Conservation (phyloP, 495 filamentous ascomycete genomes). For the Thozetella sp. region DNA sequence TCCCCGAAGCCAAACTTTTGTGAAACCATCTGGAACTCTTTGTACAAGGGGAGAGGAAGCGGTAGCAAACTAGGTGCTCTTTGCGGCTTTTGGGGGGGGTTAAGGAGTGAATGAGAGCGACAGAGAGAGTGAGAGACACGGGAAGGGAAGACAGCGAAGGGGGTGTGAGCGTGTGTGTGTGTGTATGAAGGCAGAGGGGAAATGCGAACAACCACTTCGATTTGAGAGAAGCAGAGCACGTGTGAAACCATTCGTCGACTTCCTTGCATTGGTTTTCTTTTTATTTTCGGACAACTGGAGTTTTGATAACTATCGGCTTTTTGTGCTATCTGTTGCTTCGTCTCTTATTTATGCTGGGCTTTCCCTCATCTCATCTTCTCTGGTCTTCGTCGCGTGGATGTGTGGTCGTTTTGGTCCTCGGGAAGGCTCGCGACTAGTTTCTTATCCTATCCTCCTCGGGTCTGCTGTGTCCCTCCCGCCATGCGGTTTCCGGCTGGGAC, state of each 20-base stretch:
- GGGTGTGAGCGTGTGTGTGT: slow-evolving; percentile 28
- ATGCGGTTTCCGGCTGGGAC: too few species aligned
- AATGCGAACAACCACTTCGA: slow-evolving; percentile 2
- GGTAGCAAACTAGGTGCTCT: background rate
- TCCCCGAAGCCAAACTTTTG: slow-evolving; percentile 1
- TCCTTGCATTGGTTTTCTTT: slow-evolving; percentile 32
- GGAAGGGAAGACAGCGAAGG: slow-evolving; percentile 19
- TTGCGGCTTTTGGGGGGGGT: too few species aligned
- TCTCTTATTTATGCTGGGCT: slow-evolving; percentile 5
- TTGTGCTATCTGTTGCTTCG: slow-evolving; percentile 13
- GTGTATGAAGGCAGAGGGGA: slow-evolving; percentile 10
- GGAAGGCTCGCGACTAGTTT: too few species aligned
- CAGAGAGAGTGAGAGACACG: slow-evolving; percentile 15
- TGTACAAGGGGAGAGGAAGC: background rate
- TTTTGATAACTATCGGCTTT: slow-evolving; percentile 35
- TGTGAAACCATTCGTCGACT: background rate
- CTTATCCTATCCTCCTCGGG: too few species aligned
- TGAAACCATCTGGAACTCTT: slow-evolving; percentile 1
- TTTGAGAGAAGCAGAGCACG: slow-evolving; percentile 1
- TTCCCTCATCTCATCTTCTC: background rate
- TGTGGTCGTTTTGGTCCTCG: too few species aligned
- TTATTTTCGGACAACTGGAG: slow-evolving; percentile 29
- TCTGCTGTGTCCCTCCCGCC: too few species aligned
- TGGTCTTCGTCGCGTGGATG: too few species aligned
- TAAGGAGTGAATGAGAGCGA: too few species aligned